Evolutionary conservation across 345 rosid species (phyloP).

Genomic region (Rhodamnia rubescens): DNA sequence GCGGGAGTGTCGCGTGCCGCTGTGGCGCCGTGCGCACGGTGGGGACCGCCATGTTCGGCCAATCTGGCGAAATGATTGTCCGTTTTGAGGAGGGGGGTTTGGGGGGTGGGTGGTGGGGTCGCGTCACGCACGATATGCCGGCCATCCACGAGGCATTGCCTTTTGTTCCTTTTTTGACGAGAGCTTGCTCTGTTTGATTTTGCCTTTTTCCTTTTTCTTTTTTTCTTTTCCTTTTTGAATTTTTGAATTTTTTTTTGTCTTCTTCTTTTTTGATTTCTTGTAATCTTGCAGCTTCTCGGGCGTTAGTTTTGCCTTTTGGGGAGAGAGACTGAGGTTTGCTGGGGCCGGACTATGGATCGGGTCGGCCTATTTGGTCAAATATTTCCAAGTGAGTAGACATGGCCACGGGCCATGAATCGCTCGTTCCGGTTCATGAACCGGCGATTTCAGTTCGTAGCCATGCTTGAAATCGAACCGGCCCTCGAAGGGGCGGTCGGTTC

Average conservation of each 20-base stretch:
- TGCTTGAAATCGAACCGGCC: too few relatives aligned
- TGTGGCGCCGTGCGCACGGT: background rate
- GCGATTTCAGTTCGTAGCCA: too few relatives aligned
- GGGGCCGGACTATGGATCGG: background rate
- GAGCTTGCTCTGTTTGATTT: background rate
- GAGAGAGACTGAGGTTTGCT: background rate
- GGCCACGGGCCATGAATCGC: too few relatives aligned
- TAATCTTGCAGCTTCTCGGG: too few relatives aligned
- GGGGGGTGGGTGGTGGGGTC: slow-evolving; percentile 20
- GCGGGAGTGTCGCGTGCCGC: background rate
- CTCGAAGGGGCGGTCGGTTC: too few relatives aligned
- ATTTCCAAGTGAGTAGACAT: background rate
- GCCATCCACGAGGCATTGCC: slow-evolving; percentile 24
- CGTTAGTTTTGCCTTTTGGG: background rate
- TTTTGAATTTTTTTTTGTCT: background rate
- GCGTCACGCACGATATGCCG: slow-evolving; percentile 29
- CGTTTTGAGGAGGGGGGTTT: background rate
- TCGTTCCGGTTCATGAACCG: too few relatives aligned
- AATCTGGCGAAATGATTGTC: background rate
- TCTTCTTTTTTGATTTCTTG: background rate
- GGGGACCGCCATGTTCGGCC: background rate
- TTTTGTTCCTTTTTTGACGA: background rate
- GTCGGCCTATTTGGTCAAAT: background rate
- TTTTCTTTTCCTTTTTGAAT: accelerated
- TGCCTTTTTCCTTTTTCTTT: too few relatives aligned